Percentiles rank a stretch among this genome's conserved stretches.
These are phyloP conservation scores for Saksenaea oblongispora DNA, from an alignment of 371 early-diverging fungal species.

Conservation along the genomic window DNA sequence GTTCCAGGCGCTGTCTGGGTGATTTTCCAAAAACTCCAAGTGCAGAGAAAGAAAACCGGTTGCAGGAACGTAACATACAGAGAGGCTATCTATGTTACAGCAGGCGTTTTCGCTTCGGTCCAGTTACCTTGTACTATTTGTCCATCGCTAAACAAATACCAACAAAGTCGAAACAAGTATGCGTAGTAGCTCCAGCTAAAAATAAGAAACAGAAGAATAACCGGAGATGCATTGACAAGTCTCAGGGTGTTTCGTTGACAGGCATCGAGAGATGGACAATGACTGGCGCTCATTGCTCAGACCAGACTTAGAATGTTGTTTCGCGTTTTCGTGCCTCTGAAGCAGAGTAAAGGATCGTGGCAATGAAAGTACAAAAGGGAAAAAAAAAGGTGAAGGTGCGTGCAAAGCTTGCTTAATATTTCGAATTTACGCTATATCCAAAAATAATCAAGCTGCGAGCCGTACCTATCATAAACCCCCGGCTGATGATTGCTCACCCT, in stretches of 20 bases:
- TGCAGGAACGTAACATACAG: constrained; percentile 39
- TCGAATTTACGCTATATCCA: no score
- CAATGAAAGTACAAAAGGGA: no score
- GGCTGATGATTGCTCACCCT: no score
- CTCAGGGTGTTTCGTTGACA: constrained; percentile 21
- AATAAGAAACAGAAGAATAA: constrained; percentile 29
- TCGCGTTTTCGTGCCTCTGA: background rate
- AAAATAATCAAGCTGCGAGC: background rate
- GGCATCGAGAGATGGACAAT: constrained; percentile 1
- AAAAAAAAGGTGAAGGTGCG: no score
- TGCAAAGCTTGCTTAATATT: no score
- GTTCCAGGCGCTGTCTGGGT: constrained; percentile 46
- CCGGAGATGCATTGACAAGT: constrained; percentile 41
- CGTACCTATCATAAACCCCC: no score
- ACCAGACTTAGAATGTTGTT: background rate
- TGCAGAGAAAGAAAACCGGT: constrained; percentile 34
- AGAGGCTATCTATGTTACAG: constrained; percentile 18
- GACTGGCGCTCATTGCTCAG: background rate
- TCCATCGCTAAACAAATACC: constrained; percentile 27
- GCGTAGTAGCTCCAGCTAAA: constrained; percentile 46
- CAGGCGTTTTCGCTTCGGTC: background rate
- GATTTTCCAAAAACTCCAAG: constrained; percentile 46
- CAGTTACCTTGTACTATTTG: constrained; percentile 35
- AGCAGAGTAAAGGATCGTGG: background rate
- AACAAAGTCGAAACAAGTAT: constrained; percentile 30